Evolutionary conservation across 2,329 filamentous ascomycete genomes (phyloP).

Genomic region (Huntiella savannae): DNA sequence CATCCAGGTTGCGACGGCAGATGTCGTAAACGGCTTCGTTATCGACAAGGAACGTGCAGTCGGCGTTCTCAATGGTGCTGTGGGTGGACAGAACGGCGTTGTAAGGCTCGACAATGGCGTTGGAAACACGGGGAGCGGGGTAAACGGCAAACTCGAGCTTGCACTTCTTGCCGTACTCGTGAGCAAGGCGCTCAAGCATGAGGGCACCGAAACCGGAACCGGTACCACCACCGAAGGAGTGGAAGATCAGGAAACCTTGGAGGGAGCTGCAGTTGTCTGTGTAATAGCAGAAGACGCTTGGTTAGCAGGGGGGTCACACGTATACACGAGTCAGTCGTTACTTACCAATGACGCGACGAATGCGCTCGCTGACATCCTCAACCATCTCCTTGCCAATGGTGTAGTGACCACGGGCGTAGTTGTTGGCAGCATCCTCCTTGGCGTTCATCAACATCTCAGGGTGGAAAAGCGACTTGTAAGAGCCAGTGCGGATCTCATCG

Average conservation of each 20-base stretch:
- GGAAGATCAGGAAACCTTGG: constrained; percentile 56
- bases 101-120: constrained; percentile 55
- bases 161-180: constrained; percentile 58
- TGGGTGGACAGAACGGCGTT: constrained; percentile 56
- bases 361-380: constrained; percentile 48
- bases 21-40: constrained; percentile 62
- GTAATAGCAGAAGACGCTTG: too few relatives aligned
- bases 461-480: constrained; percentile 52
- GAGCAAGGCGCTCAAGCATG: constrained; percentile 52
- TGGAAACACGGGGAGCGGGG: constrained; percentile 50
- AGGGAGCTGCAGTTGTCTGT: constrained; percentile 54
- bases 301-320: not conserved
- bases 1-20: constrained; percentile 52
- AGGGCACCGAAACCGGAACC: constrained; percentile 56
- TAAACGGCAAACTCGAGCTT: constrained; percentile 60
- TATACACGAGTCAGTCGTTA: constrained; percentile 6
- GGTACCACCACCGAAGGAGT: constrained; percentile 56
- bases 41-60: constrained; percentile 60
- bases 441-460: constrained; percentile 53
- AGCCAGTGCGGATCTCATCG: constrained; percentile 52
- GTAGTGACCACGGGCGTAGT: constrained; percentile 60
- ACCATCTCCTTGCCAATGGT: constrained; percentile 62
- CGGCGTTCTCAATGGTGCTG: constrained; percentile 60
- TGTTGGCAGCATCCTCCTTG: constrained; percentile 62
- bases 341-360: constrained; percentile 50